Conservation (phyloP, 1,284 basidiomycete genomes). For the Stereum hirsutum region DNA sequence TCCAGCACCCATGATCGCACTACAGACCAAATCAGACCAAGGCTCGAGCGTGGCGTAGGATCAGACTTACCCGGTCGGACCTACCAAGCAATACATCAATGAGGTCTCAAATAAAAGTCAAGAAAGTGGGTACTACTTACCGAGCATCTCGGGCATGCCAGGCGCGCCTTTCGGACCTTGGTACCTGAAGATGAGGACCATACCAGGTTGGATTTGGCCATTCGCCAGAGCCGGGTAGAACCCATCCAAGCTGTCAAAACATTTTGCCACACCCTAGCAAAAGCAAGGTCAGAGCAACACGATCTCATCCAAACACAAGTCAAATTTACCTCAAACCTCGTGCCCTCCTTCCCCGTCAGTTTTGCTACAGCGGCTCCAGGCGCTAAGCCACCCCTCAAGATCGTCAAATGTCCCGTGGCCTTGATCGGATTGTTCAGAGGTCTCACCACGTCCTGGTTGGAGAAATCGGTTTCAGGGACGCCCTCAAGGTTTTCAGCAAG, state of each 20-base stretch:
- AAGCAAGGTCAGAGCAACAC: background rate
- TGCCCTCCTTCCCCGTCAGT: constrained; percentile 93
- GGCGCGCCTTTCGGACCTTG: constrained; percentile 95
- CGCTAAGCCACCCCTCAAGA: constrained; percentile 85
- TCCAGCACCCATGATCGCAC: constrained; percentile 88
- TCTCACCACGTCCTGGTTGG: constrained; percentile 78
- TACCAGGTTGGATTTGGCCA: constrained; percentile 81
- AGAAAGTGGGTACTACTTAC: constrained; percentile 4
- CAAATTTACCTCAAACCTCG: constrained; percentile 64
- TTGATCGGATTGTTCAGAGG: constrained; percentile 85
- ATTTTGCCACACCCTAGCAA: constrained; percentile 58
- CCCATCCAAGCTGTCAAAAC: constrained; percentile 75
- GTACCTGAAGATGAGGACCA: constrained; percentile 87
- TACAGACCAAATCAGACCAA: constrained; percentile 15
- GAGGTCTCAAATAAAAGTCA: constrained; percentile 29
- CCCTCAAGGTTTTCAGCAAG: constrained; percentile 87
- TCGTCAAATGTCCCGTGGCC: constrained; percentile 84
- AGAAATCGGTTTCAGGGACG: constrained; percentile 68
- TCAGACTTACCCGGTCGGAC: too few relatives aligned
- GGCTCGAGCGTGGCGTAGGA: background rate
- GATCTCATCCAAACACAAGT: background rate
- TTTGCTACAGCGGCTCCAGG: constrained; percentile 93
- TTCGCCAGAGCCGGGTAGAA: constrained; percentile 81
- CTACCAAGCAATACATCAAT: constrained; percentile 35
- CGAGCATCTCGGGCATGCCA: constrained; percentile 84